Conservation (phyloP, 2,329 filamentous ascomycete species). For the Ophiostoma novo-ulmi region DNA sequence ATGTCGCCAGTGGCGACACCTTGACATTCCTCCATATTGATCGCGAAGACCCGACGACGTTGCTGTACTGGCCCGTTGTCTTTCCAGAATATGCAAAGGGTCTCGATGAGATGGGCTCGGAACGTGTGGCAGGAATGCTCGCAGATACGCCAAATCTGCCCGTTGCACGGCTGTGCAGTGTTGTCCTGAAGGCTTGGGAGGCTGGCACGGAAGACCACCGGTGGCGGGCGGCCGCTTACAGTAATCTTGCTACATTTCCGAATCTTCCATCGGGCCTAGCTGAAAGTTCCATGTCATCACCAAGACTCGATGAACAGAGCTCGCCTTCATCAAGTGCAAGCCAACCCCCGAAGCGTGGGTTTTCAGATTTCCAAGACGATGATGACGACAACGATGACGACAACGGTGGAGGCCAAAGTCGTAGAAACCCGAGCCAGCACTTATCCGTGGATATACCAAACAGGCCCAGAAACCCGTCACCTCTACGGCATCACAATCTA, state of each 20-base stretch:
- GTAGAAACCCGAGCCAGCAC: neutral
- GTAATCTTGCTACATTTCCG: neutral
- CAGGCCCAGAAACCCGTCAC: neutral
- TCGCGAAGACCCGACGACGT: constrained; percentile 11
- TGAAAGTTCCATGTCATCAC: neutral
- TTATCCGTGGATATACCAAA: neutral
- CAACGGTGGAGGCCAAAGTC: neutral
- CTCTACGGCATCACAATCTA: neutral
- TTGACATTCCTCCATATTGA: constrained; percentile 19
- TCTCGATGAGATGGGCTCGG: neutral
- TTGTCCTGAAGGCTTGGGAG: neutral
- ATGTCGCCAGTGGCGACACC: constrained; percentile 18
- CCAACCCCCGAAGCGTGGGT: neutral
- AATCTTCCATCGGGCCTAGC: neutral
- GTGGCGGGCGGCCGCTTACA: neutral
- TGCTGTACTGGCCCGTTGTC: neutral
- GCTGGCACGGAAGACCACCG: neutral
- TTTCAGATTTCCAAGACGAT: neutral
- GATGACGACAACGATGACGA: neutral
- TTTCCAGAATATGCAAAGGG: neutral
- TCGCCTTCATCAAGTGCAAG: neutral
- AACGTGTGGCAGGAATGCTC: neutral
- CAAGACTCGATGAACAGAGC: neutral
- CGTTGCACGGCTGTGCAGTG: neutral
- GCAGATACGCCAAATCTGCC: neutral